Conservation (phyloP, 2,329 filamentous ascomycete species). For the Ceratocystis huliohia region DNA sequence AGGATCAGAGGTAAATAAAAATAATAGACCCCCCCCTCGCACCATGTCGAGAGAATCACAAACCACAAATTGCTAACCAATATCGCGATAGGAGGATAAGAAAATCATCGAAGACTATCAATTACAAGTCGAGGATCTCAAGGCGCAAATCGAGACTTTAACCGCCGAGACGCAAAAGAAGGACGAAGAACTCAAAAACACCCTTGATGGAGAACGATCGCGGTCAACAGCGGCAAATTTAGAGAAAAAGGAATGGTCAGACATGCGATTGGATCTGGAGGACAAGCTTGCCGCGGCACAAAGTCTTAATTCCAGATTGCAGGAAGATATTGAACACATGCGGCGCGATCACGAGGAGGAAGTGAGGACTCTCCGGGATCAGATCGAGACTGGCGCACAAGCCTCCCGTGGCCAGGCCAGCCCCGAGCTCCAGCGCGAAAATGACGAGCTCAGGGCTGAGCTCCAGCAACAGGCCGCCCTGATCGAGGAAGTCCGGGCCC, state of each 20-base stretch:
- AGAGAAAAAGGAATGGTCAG: conserved; percentile 60
- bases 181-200: conserved; percentile 53
- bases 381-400: conserved; percentile 36
- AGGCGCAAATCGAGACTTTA: conserved; percentile 61
- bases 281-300: conserved; percentile 61
- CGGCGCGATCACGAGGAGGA: conserved; percentile 54
- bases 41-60: too few species aligned
- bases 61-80: neutral
- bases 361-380: conserved; percentile 48
- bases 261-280: conserved; percentile 55
- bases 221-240: conserved; percentile 38
- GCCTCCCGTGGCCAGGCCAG: conserved; percentile 10
- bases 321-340: conserved; percentile 63
- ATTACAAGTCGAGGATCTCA: conserved; percentile 65
- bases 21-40: neutral
- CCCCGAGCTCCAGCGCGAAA: conserved; percentile 49
- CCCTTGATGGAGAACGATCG: conserved; percentile 47
- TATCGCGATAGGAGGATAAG: conserved; percentile 10
- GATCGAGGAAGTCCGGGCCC: conserved; percentile 73
- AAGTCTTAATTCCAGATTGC: conserved; percentile 64
- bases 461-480: conserved; percentile 64
- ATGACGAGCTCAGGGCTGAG: conserved; percentile 53
- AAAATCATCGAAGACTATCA: conserved; percentile 43
- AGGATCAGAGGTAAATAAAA: conserved; percentile 32
- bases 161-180: conserved; percentile 58